Evolutionary conservation across 495 filamentous ascomycete species (phyloP).

Genomic region (Tuber calosporum): DNA sequence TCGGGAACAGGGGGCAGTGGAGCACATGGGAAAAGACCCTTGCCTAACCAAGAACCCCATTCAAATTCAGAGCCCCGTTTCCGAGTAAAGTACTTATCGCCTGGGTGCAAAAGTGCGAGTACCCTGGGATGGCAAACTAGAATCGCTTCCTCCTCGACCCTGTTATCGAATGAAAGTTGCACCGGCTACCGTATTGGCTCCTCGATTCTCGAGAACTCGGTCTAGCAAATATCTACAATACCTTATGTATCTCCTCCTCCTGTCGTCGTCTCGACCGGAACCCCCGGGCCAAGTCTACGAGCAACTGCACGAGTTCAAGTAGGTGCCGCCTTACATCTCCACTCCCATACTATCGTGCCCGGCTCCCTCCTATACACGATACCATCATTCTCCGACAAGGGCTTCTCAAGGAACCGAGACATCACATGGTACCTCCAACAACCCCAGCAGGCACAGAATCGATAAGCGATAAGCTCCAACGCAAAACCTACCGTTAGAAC

Average conservation of each 20-base stretch:
- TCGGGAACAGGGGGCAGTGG: too few species aligned
- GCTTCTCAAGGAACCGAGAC: background rate
- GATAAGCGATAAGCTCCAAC: background rate
- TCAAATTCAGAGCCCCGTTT: too few species aligned
- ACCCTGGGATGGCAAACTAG: too few species aligned
- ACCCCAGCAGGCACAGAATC: background rate
- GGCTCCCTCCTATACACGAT: too few species aligned
- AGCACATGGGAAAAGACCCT: too few species aligned
- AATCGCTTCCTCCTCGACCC: too few species aligned
- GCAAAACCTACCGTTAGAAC: too few species aligned
- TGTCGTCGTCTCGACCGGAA: background rate
- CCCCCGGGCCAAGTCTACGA: background rate
- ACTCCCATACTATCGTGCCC: background rate
- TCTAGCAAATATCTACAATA: too few species aligned
- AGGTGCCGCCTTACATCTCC: background rate
- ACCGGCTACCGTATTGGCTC: background rate
- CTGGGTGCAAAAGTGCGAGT: too few species aligned
- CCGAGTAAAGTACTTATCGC: too few species aligned
- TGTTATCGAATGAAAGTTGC: background rate
- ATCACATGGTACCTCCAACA: background rate
- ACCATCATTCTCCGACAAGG: background rate
- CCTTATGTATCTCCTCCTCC: background rate
- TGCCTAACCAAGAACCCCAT: too few species aligned
- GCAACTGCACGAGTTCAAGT: background rate
- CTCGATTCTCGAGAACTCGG: too few species aligned